Conservation (phyloP, 169 alveolate species). For the Cryptosporidium felis region DNA sequence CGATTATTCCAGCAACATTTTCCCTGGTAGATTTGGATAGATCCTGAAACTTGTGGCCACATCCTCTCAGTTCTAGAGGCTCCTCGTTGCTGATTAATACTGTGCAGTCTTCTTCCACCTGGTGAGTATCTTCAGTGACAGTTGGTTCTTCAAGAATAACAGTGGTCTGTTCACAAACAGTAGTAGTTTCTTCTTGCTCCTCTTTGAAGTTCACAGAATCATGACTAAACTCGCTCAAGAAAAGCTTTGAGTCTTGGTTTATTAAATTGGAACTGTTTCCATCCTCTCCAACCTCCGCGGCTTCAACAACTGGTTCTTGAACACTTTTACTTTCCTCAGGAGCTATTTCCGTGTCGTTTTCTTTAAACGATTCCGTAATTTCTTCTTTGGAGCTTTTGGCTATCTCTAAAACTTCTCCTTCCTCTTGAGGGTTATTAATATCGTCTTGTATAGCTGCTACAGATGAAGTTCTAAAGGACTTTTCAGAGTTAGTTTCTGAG, state of each 20-base stretch:
- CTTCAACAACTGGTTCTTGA: slow-evolving; percentile 8
- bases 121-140: too few species aligned
- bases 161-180: neutral
- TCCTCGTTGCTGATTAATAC: neutral
- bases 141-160: neutral
- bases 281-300: neutral
- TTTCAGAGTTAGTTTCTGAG: slow-evolving; percentile 19
- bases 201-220: neutral
- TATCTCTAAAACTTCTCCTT: neutral
- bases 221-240: slow-evolving; percentile 2
- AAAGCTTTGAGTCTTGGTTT: slow-evolving; percentile 26
- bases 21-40: neutral
- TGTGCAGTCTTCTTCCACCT: too few species aligned
- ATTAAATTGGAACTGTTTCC: neutral
- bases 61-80: neutral
- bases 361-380: neutral
- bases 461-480: slow-evolving; percentile 11
- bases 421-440: neutral
- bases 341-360: neutral
- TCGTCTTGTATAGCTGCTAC: neutral
- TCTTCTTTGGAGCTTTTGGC: neutral
- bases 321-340: neutral
- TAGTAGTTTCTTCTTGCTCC: slow-evolving; percentile 31
- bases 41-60: neutral
- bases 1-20: neutral